phyloP scores from a whole-genome alignment of 805 yeast species.

The Schwanniomyces pseudopolymorphus region DNA sequence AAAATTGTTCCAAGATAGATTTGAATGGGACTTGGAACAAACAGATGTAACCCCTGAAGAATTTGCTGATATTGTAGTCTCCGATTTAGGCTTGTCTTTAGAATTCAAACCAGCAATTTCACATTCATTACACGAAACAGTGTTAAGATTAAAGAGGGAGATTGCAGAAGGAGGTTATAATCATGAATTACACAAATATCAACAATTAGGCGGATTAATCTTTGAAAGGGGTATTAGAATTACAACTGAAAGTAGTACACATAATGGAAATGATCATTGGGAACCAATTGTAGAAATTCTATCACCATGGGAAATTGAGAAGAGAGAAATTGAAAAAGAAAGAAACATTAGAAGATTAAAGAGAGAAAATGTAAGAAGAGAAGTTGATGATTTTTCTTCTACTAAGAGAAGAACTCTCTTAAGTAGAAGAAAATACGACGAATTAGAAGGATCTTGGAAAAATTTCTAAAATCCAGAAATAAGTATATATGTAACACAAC shows the following conservation, averaged over 20 bases:
- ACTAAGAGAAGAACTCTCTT: constrained; percentile 37
- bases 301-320: constrained; percentile 90
- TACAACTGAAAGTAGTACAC: constrained; percentile 63
- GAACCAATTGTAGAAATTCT: constrained; percentile 83
- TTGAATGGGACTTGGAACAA: constrained; percentile 84
- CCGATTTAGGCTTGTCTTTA: constrained; percentile 77
- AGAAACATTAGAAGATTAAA: constrained; percentile 88
- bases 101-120: constrained; percentile 92
- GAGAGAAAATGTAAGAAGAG: constrained; percentile 79
- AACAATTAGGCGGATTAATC: constrained; percentile 41
- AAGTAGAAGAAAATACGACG: constrained; percentile 53
- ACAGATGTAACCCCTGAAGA: constrained; percentile 68
- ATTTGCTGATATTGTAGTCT: constrained; percentile 79
- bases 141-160: constrained; percentile 76
- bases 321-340: constrained; percentile 92
- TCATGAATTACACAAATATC: constrained; percentile 42
- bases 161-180: constrained; percentile 59
- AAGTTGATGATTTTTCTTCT: constrained; percentile 34
- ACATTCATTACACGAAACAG: constrained; percentile 78
- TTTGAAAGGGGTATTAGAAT: constrained; percentile 44
- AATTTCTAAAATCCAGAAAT: background rate
- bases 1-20: constrained; percentile 82
- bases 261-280: constrained; percentile 80
- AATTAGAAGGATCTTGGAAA: constrained; percentile 30
- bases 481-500: no score